Conservation (phyloP, 257 asterid genomes). For the Ehretia macrophylla region DNA sequence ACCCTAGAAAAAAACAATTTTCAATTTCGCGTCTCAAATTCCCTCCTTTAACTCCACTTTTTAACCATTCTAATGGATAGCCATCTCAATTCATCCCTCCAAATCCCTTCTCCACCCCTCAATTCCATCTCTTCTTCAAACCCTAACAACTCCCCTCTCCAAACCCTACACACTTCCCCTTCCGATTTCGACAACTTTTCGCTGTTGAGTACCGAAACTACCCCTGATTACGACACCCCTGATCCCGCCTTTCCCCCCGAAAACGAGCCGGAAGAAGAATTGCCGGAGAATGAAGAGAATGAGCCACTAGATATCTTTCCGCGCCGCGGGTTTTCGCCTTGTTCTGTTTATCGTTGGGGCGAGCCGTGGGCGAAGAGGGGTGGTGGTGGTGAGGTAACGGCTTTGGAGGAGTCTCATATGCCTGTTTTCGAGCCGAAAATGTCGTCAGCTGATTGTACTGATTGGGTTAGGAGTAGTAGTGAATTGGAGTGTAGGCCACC, state of each 20-base stretch:
- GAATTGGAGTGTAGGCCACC: too few species aligned
- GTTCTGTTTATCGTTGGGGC: conserved; percentile 15
- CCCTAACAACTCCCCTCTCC: not conserved
- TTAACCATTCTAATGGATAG: conserved; percentile 18
- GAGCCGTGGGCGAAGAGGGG: conserved; percentile 23
- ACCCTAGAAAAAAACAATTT: conserved; percentile 22
- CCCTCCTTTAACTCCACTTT: not conserved
- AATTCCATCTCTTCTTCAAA: conserved; percentile 18
- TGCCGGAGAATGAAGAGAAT: conserved; percentile 11
- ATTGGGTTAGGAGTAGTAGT: conserved; percentile 6
- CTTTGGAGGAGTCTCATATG: not conserved
- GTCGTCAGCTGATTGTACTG: conserved; percentile 17
- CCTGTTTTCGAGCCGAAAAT: conserved; percentile 8
- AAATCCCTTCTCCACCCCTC: conserved; percentile 4
- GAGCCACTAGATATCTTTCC: not conserved
- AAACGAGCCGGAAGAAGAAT: conserved; percentile 17
- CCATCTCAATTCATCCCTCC: conserved; percentile 3
- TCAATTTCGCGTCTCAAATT: conserved; percentile 6
- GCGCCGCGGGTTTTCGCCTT: not conserved
- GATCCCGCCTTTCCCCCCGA: conserved; percentile 27
- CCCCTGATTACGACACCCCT: conserved; percentile 15
- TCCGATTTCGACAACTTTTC: conserved; percentile 14
- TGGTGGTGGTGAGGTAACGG: conserved; percentile 9
- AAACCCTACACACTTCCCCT: conserved; percentile 7
- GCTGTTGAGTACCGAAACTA: conserved; percentile 10